Conservation (phyloP, 192 early-diverging fungal species). For the Podila epicladia region DNA sequence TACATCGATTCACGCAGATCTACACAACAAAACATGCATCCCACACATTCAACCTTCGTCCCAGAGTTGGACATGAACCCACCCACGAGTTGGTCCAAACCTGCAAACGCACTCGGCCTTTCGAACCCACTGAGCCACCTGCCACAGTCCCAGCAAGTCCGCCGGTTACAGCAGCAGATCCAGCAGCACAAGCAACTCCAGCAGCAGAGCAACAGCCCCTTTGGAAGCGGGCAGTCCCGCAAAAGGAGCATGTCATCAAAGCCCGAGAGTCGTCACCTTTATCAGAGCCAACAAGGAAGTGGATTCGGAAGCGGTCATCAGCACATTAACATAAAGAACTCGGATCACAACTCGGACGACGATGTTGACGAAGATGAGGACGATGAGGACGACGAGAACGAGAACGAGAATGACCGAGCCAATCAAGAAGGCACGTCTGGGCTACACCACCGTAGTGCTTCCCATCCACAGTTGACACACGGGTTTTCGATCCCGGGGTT, state of each 20-base stretch:
- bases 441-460: slow-evolving; percentile 30
- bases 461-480: slow-evolving; percentile 42
- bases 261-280: not conserved
- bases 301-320: slow-evolving; percentile 14
- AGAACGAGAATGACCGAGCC: not conserved
- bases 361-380: slow-evolving; percentile 35
- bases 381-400: not conserved
- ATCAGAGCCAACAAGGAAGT: not conserved
- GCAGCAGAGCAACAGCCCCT: slow-evolving; percentile 27
- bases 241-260: slow-evolving; percentile 21
- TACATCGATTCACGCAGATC: slow-evolving; percentile 1
- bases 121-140: slow-evolving; percentile 35
- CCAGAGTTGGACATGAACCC: slow-evolving; percentile 48
- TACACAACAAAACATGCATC: not conserved
- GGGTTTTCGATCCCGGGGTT: slow-evolving; percentile 36
- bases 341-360: slow-evolving; percentile 33
- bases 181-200: slow-evolving; percentile 39
- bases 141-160: slow-evolving; percentile 38
- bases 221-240: slow-evolving; percentile 11
- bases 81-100: slow-evolving; percentile 38
- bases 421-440: slow-evolving; percentile 8
- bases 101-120: slow-evolving; percentile 30
- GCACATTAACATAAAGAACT: slow-evolving; percentile 46
- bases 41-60: slow-evolving; percentile 25
- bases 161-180: slow-evolving; percentile 45